A percentile compares a stretch with the other conserved stretches of the same genome.
Evolutionary conservation across 495 filamentous ascomycete species (phyloP).

Genomic region (Aspergillus conjunctus): DNA sequence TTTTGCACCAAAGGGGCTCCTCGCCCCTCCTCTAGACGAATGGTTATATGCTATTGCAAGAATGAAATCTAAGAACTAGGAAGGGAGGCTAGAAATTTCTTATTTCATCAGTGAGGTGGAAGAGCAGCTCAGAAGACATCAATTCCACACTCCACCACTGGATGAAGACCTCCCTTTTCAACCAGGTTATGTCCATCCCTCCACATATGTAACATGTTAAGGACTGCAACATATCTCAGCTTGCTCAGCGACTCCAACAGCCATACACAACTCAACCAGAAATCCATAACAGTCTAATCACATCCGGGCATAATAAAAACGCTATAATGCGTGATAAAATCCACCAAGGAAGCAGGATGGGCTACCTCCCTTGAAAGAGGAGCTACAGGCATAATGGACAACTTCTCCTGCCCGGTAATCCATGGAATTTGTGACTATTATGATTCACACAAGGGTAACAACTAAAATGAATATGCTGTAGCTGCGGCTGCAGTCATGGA

Average conservation of each 20-base stretch:
- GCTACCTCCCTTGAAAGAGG: slow-evolving; percentile 29
- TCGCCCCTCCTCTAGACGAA: no score
- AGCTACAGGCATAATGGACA: slow-evolving; percentile 12
- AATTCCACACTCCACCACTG: no score
- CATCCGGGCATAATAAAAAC: background rate
- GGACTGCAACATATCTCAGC: no score
- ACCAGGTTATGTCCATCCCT: no score
- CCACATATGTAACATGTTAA: no score
- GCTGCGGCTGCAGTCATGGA: slow-evolving; percentile 25
- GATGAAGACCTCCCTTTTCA: no score
- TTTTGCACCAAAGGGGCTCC: no score
- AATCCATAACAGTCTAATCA: background rate
- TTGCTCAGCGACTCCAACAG: background rate
- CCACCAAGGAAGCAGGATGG: background rate
- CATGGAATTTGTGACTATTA: slow-evolving; percentile 36
- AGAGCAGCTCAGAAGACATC: no score
- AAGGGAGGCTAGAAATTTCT: no score
- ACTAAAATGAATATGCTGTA: slow-evolving; percentile 34
- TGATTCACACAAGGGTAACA: slow-evolving; percentile 34
- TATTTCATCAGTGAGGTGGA: no score
- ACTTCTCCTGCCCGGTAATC: slow-evolving; percentile 30
- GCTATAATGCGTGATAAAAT: background rate
- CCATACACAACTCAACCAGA: background rate
- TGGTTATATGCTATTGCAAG: no score
- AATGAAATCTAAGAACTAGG: no score